Evolutionary conservation across 2,329 filamentous ascomycete species (phyloP).

Genomic region (Teratosphaeria destructans): DNA sequence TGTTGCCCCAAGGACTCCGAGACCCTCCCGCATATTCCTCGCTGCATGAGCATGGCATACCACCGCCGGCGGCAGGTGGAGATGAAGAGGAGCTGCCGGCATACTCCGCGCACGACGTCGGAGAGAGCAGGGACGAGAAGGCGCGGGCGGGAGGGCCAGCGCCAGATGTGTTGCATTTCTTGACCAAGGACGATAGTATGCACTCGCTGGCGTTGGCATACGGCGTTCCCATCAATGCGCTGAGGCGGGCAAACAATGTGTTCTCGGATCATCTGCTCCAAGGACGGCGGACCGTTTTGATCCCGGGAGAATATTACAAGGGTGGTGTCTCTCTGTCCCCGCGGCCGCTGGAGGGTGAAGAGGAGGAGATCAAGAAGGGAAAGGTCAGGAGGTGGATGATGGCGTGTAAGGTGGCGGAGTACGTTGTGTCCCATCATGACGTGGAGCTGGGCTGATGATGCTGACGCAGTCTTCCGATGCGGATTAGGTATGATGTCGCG

Average conservation of each 20-base stretch:
- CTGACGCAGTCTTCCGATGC: constrained; percentile 30
- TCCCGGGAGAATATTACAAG: constrained; percentile 61
- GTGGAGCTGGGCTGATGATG: constrained; percentile 9
- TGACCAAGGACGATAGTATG: constrained; percentile 61
- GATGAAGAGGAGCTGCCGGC: constrained; percentile 32
- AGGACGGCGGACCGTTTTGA: constrained; percentile 58
- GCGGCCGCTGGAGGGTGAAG: constrained; percentile 60
- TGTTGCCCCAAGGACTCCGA: constrained; percentile 54
- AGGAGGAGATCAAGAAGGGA: constrained; percentile 59
- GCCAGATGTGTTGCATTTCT: constrained; percentile 64
- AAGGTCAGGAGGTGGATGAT: constrained; percentile 72
- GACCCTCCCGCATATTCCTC: constrained; percentile 57
- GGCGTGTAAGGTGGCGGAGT: constrained; percentile 65
- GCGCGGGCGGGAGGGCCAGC: constrained; percentile 25
- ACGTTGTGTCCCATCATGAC: constrained; percentile 29
- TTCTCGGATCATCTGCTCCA: constrained; percentile 60
- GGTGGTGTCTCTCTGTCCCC: constrained; percentile 59
- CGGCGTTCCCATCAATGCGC: constrained; percentile 50
- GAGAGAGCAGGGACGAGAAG: constrained; percentile 24
- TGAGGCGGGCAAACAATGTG: constrained; percentile 59
- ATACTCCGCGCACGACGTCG: constrained; percentile 28
- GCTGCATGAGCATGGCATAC: constrained; percentile 7
- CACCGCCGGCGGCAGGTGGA: constrained; percentile 26
- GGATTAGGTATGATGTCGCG: constrained; percentile 54
- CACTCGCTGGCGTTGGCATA: constrained; percentile 61